Evolutionary conservation across 1,139 yeast species (phyloP), one percentile per base, ranked within the genome.

Genomic region (Lipomyces yarrowii): DNA sequence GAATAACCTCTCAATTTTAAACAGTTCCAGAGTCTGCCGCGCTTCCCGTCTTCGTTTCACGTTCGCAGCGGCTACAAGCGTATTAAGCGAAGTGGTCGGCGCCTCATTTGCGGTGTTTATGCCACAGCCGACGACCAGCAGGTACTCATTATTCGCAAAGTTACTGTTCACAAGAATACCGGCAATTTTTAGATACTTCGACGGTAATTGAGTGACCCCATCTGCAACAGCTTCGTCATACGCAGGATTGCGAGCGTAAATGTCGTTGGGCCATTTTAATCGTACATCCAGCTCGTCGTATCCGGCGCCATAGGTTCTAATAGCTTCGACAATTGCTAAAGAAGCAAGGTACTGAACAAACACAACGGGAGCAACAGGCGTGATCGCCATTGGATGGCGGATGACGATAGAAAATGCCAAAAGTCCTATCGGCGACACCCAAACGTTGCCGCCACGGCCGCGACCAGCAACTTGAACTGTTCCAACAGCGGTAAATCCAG

Each of bases 201-300:
- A 78, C 11, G 82, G 81, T 64, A 81, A 80, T 23, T 79, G 80
- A n/a, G 81, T 78, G 13, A 73, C 59, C 42, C 39, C 23, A 13
- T 52, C 80, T 69, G 59, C 77, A 72, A 57, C 63, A 13, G 64
- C 69, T 23, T 77, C 74, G 74, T 77, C 82, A 68, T 80, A 85
- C 62, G 86, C 87, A 0, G 96, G 96, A 69, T 85, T 87, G 72
- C 87, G 77, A 6, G 89, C 86, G 75, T 91, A 96, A 18, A 94
- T 81, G 77, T 96, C 99, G 75, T 96, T 96, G 5, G 99, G 99
- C 99, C 99, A 96, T 75, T 96, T 96, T 69, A 96, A 84, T 65
- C 86, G 84, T 11, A 93, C 82, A 0, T 97, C 98, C 73, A 94
- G 78, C 63, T 87, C 88, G 52, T 86, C 87, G 75, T 87, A 90